These are phyloP conservation scores for Schoenoplectus triqueter DNA, from an alignment of 202 grass and related monocot genomes.

Conservation along the genomic window DNA sequence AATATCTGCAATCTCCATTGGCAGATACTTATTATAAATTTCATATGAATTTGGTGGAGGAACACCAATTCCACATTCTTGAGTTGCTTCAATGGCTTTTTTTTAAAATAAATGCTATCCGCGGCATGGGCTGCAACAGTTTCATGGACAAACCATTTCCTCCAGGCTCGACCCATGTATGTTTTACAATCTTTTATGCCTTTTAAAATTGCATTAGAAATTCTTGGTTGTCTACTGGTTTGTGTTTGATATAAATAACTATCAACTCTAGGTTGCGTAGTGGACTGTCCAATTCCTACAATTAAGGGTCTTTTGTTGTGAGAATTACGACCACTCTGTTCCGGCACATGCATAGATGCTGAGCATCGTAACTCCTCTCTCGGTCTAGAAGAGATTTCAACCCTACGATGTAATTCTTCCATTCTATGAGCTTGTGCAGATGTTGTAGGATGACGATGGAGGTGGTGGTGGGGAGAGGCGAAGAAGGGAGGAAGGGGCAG, in stretches of 20 bases:
- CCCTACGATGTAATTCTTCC: too few species aligned
- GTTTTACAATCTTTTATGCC: slow-evolving; percentile 5
- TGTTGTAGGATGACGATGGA: too few species aligned
- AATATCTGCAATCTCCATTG: not conserved
- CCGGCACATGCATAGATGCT: too few species aligned
- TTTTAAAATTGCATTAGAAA: not conserved
- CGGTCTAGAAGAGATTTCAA: too few species aligned
- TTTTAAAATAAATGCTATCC: not conserved
- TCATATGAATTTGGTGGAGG: not conserved
- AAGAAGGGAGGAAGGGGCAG: too few species aligned
- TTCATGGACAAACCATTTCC: not conserved
- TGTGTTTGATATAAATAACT: not conserved
- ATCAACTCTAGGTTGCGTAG: too few species aligned
- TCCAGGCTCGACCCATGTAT: not conserved
- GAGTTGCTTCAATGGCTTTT: not conserved
- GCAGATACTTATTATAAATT: slow-evolving; percentile 11
- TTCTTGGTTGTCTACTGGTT: not conserved
- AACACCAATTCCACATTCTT: slow-evolving; percentile 6
- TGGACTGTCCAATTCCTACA: too few species aligned
- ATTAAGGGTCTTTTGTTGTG: too few species aligned
- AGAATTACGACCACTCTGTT: too few species aligned
- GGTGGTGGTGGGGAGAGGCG: too few species aligned
- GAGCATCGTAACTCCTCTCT: too few species aligned
- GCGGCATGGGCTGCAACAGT: not conserved
- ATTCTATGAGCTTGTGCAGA: too few species aligned